A percentile compares a stretch with the other conserved stretches of the same genome.
Conservation (phyloP, 805 yeast species). For the Clavispora vitiphila region DNA sequence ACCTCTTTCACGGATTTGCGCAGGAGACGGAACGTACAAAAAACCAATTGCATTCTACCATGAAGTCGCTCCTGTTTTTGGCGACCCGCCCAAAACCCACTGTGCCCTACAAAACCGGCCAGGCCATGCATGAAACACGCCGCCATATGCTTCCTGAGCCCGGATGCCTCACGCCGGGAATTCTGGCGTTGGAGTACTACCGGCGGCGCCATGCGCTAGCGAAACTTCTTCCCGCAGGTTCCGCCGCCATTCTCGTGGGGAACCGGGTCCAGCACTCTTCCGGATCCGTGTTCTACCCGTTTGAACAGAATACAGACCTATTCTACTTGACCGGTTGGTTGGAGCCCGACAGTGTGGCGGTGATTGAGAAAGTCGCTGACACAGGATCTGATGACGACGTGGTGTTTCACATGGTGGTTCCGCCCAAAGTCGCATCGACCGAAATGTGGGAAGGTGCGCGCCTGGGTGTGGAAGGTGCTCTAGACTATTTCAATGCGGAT, state of each 20-base stretch:
- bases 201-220: conserved; percentile 62
- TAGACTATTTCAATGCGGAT: conserved; percentile 85
- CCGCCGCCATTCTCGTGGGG: conserved; percentile 74
- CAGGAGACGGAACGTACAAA: too few species aligned
- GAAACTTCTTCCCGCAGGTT: conserved; percentile 50
- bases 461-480: conserved; percentile 80
- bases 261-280: conserved; percentile 71
- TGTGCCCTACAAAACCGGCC: conserved; percentile 57
- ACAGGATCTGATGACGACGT: conserved; percentile 44
- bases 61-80: conserved; percentile 2
- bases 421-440: conserved; percentile 66
- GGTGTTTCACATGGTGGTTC: conserved; percentile 75
- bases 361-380: conserved; percentile 57
- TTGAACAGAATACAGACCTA: conserved; percentile 88
- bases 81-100: conserved; percentile 21
- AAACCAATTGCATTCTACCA: too few species aligned
- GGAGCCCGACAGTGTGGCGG: conserved; percentile 75
- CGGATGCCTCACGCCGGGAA: conserved; percentile 87
- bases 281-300: conserved; percentile 86
- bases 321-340: conserved; percentile 88
- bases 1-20: too few species aligned
- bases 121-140: conserved; percentile 81
- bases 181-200: conserved; percentile 76
- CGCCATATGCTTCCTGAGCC: conserved; percentile 62
- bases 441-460: conserved; percentile 97